Conservation (phyloP, 2,329 filamentous ascomycete species). For the Calonectria honghensis region DNA sequence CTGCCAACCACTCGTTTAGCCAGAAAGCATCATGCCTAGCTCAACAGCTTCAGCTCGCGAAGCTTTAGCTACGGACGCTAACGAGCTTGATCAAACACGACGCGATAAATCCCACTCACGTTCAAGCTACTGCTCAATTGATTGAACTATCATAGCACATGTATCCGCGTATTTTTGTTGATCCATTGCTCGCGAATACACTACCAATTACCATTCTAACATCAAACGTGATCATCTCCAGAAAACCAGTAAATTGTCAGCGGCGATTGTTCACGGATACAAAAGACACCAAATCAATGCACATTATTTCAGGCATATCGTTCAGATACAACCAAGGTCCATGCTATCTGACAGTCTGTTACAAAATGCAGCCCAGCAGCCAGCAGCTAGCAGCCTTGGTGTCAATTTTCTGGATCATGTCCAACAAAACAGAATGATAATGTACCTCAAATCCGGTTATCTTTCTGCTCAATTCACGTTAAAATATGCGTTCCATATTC, state of each 20-base stretch:
- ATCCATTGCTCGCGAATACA: neutral
- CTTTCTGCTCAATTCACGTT: too few relatives aligned
- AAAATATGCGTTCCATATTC: neutral
- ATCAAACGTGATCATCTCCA: neutral
- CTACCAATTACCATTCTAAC: neutral
- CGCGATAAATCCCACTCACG: neutral
- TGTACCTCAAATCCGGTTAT: neutral
- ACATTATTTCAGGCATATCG: neutral
- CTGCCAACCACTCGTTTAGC: neutral
- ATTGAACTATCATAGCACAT: neutral
- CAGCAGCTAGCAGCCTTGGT: neutral
- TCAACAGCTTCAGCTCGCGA: neutral
- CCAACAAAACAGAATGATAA: neutral
- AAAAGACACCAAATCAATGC: neutral
- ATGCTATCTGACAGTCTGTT: neutral
- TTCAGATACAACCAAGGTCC: neutral
- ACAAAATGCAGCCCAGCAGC: neutral
- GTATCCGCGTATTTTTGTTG: neutral
- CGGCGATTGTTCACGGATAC: neutral
- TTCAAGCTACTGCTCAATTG: neutral
- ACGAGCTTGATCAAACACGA: neutral
- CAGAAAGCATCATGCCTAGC: neutral
- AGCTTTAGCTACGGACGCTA: neutral
- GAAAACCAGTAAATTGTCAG: neutral
- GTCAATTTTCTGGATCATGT: too few relatives aligned